phyloP scores from a whole-genome alignment of 2,329 filamentous ascomycete genomes.

The Hymenotorrendiella dingleyae region DNA sequence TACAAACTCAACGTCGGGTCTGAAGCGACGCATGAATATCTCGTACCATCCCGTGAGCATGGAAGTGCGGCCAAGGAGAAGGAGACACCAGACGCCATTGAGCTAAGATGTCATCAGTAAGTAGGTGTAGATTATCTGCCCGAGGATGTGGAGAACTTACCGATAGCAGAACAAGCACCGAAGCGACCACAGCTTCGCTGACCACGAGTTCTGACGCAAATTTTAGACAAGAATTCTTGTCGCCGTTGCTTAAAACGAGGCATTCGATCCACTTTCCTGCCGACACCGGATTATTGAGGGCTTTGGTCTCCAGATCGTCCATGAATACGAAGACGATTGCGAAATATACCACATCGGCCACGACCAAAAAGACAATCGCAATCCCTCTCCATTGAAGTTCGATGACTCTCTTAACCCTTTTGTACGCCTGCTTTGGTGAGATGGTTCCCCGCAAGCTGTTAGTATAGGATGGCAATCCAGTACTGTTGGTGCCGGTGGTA shows the following conservation, averaged over 20 bases:
- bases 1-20: slow-evolving; percentile 72
- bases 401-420: slow-evolving; percentile 78
- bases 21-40: slow-evolving; percentile 45
- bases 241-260: slow-evolving; percentile 48
- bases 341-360: slow-evolving; percentile 90
- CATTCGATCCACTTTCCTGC: slow-evolving; percentile 66
- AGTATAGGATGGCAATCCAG: slow-evolving; percentile 67
- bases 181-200: slow-evolving; percentile 69
- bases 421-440: slow-evolving; percentile 81
- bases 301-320: slow-evolving; percentile 51
- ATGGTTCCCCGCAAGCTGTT: slow-evolving; percentile 63
- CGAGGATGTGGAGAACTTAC: slow-evolving; percentile 43
- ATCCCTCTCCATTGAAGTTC: slow-evolving; percentile 94
- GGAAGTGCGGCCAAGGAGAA: slow-evolving; percentile 76
- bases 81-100: slow-evolving; percentile 77
- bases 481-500: slow-evolving; percentile 61
- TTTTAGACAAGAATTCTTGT: slow-evolving; percentile 62
- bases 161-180: slow-evolving; percentile 75
- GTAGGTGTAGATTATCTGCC: neutral
- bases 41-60: slow-evolving; percentile 83
- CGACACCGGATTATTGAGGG: slow-evolving; percentile 34
- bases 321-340: slow-evolving; percentile 85
- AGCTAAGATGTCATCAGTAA: slow-evolving; percentile 42
- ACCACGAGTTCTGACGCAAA: slow-evolving; percentile 59
- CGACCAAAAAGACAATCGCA: slow-evolving; percentile 80